Conservation (phyloP, 2,329 filamentous ascomycete genomes). For the Neopestalotiopsis sp. region DNA sequence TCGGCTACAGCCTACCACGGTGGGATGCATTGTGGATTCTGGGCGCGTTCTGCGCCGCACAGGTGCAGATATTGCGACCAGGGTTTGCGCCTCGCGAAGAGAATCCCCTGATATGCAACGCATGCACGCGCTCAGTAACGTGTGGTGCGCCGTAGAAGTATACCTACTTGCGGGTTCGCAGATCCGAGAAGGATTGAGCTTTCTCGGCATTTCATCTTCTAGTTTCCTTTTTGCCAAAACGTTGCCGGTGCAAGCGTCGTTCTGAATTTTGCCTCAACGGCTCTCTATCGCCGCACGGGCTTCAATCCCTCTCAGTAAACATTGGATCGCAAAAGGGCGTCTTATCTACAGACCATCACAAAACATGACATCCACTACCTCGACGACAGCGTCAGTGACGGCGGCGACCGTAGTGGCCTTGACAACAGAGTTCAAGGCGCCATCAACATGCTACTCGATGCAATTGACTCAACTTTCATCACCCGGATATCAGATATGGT, state of each 20-base stretch:
- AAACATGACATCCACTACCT: slow-evolving; percentile 1
- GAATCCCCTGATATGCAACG: not conserved
- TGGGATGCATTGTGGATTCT: slow-evolving; percentile 1
- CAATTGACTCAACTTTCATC: slow-evolving; percentile 25
- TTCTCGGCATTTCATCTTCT: not conserved
- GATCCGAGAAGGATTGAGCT: not conserved
- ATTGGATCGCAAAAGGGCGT: not conserved
- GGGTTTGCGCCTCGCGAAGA: not conserved
- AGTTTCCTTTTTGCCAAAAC: not conserved
- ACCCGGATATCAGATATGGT: slow-evolving; percentile 27
- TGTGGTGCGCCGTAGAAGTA: not conserved
- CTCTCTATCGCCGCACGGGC: not conserved
- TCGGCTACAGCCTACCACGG: not conserved
- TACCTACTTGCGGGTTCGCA: not conserved
- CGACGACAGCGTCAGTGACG: not conserved
- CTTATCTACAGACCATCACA: not conserved
- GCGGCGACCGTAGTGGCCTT: slow-evolving; percentile 18
- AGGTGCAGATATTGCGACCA: not conserved
- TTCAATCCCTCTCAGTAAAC: not conserved
- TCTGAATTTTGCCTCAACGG: not conserved
- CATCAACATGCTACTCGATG: slow-evolving; percentile 24
- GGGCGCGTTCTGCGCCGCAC: not conserved
- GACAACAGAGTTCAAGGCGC: slow-evolving; percentile 27
- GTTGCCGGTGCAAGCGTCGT: not conserved
- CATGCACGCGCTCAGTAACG: not conserved